Base-by-base conservation (phyloP, 805 yeast genomes). In the Priceomyces medius region DNA sequence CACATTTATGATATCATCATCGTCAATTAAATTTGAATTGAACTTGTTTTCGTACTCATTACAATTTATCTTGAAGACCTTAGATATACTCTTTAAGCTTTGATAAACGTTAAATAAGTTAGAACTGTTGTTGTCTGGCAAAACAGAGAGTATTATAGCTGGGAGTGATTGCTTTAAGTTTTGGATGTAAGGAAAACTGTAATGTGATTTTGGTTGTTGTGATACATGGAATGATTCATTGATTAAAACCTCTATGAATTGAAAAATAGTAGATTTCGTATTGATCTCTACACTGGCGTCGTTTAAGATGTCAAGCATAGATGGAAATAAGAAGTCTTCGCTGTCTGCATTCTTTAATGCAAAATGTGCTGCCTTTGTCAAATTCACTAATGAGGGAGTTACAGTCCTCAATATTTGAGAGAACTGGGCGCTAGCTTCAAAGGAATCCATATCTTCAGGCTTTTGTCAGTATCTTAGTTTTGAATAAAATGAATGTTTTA, bases 381-480 rank as follows among this genome's bases (percentile, higher is more conserved):
- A 65, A n/a, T 69, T 66, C 50, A 64, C 76, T 37, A 69, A 64
- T 1, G 88, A 75, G 0, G 96, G 90, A 32, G 80, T 81, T 31
- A 91, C 65, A 5, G 72, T 60, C 49, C 81, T 74, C 41, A 90
- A 69, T 33, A 81, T 76, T 51, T 81, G 86, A 4, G 80, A 73
- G 53, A 90, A 83, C 60, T 84, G 85, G 35, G 88, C 66, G 44
- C 91, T 76, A 3, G 90, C 89, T 55, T 88, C 96, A 59, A 91
- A 87, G 1, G 96, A 82, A 58, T 90, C 97, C 95, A 90, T 88
- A 12, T 35, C 13, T 13, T 8, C 10, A 21, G 7, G 16, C 10
- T 13, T 31, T 13, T 13, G 14, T 12, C 5, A 14, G 9, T 10
- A 6, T 10, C 14, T n/a, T 26, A 26, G 5, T 26, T 26, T 12